phyloP scores from a whole-genome alignment of 306 rosid genomes.

The Nissolia schottii region DNA sequence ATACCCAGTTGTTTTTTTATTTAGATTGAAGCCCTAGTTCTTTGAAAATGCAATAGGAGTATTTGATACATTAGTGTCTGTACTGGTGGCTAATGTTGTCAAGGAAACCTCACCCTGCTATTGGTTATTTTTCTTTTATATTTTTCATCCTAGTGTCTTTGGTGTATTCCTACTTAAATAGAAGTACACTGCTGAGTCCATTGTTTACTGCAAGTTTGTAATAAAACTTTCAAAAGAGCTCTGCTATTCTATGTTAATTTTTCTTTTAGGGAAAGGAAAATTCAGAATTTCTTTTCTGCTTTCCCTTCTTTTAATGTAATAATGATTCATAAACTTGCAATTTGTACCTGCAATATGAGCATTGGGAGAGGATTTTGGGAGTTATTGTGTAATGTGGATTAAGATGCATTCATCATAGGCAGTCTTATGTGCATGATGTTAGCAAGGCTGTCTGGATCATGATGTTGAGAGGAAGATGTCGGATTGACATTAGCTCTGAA shows the following conservation, averaged over 20 bases:
- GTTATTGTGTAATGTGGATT: conserved; percentile 19
- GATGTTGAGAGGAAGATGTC: conserved; percentile 57
- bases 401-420: conserved; percentile 42
- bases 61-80: not conserved
- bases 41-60: not conserved
- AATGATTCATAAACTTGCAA: conserved; percentile 27
- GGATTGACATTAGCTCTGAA: conserved; percentile 49
- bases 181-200: not conserved
- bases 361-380: conserved; percentile 28
- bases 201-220: not conserved
- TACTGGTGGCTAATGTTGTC: not conserved
- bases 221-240: not conserved
- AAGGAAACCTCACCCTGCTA: not conserved
- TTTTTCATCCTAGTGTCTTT: not conserved
- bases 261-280: not conserved
- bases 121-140: not conserved
- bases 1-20: not conserved
- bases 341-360: conserved; percentile 32
- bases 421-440: conserved; percentile 44
- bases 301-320: not conserved
- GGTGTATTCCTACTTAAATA: not conserved
- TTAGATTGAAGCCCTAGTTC: not conserved
- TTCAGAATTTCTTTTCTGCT: not conserved
- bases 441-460: conserved; percentile 49
- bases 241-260: not conserved